Evolutionary conservation across 768 basidiomycete species (phyloP).

Genomic region (Russula virescens): DNA sequence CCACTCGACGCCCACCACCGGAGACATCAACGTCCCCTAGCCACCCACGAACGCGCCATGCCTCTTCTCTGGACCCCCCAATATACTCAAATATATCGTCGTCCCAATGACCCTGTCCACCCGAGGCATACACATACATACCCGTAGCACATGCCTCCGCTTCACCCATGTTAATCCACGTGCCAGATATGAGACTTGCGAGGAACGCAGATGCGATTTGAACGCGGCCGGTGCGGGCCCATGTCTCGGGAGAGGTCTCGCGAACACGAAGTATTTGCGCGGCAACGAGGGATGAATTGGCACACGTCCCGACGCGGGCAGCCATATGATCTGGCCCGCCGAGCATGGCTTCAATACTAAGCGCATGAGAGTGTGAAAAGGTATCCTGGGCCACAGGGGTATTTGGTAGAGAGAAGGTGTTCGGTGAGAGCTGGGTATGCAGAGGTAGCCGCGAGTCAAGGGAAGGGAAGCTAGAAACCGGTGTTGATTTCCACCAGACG

Average conservation of each 20-base stretch:
- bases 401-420: constrained; percentile 65
- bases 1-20: constrained; percentile 56
- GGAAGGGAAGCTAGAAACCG: constrained; percentile 64
- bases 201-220: constrained; percentile 75
- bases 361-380: constrained; percentile 72
- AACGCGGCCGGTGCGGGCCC: constrained; percentile 69
- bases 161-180: constrained; percentile 67
- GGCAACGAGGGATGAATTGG: constrained; percentile 61
- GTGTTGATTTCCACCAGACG: constrained; percentile 84
- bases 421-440: constrained; percentile 60
- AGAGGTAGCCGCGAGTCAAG: constrained; percentile 68
- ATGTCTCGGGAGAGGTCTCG: constrained; percentile 77
- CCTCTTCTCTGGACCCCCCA: constrained; percentile 70
- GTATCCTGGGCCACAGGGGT: constrained; percentile 75
- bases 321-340: constrained; percentile 78
- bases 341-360: constrained; percentile 66
- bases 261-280: constrained; percentile 74
- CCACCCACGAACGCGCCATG: constrained; percentile 66
- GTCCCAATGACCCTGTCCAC: constrained; percentile 63
- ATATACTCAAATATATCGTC: constrained; percentile 73
- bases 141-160: constrained; percentile 75
- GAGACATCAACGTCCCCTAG: constrained; percentile 75
- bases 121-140: constrained; percentile 56
- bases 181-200: constrained; percentile 62
- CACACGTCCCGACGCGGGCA: constrained; percentile 66